A percentile compares a stretch with the other conserved stretches of the same genome.
These are phyloP conservation scores for Purshia tridentata DNA, from an alignment of 306 rosid genomes.

Conservation along the genomic window DNA sequence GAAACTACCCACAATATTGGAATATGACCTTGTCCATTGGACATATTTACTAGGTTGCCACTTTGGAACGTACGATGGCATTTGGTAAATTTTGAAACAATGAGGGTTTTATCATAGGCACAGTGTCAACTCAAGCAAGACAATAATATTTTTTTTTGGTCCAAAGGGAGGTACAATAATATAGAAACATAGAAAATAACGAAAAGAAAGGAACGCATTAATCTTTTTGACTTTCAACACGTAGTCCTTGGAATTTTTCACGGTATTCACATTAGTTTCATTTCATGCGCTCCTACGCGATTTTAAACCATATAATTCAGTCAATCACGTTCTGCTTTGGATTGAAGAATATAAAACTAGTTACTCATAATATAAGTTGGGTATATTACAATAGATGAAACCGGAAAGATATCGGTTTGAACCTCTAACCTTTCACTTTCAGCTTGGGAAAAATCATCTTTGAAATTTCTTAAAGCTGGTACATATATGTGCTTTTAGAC, in stretches of 20 bases:
- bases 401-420: not conserved
- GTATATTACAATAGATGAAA: not conserved
- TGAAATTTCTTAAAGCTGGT: no score
- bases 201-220: not conserved
- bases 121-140: not conserved
- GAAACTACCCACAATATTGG: not conserved
- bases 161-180: no score
- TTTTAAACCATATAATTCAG: not conserved
- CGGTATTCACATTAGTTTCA: not conserved
- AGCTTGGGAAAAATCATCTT: no score
- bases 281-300: not conserved
- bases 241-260: not conserved
- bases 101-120: not conserved
- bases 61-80: not conserved
- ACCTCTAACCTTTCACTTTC: not conserved
- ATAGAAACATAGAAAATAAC: not conserved
- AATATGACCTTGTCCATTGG: not conserved
- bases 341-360: no score
- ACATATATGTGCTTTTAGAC: no score
- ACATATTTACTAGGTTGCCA: not conserved
- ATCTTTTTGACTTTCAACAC: conserved; percentile 16
- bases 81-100: not conserved
- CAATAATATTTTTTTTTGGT: no score
- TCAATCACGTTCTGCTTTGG: not conserved
- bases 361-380: no score